phyloP scores from a whole-genome alignment of 805 yeast species.

The Saturnispora gosingensis region DNA sequence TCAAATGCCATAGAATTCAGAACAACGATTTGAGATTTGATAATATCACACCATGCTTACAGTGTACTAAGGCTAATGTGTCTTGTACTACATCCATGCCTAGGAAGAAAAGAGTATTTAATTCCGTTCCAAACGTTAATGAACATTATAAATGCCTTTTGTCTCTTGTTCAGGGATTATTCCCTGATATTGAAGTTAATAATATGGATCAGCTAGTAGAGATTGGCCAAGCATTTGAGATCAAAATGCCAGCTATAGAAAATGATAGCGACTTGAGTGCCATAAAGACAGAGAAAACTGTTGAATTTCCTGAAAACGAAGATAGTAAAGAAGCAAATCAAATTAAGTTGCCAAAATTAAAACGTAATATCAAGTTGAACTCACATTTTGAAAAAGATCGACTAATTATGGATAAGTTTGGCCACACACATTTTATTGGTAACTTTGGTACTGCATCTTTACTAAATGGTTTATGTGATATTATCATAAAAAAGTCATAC shows the following conservation, averaged over 20 bases:
- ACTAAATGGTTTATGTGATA: slow-evolving; percentile 34
- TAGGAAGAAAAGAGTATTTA: slow-evolving; percentile 33
- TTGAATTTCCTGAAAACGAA: background rate
- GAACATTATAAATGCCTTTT: slow-evolving; percentile 35
- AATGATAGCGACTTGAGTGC: slow-evolving; percentile 6
- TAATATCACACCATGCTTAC: slow-evolving; percentile 32
- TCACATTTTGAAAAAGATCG: slow-evolving; percentile 24
- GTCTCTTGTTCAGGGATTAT: slow-evolving; percentile 31
- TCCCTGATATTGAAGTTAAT: slow-evolving; percentile 36
- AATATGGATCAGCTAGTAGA: slow-evolving; percentile 34
- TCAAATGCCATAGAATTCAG: slow-evolving; percentile 32
- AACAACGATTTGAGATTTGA: slow-evolving; percentile 28
- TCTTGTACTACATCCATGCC: slow-evolving; percentile 35
- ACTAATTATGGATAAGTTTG: slow-evolving; percentile 35
- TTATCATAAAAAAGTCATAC: slow-evolving; percentile 31
- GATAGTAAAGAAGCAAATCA: background rate
- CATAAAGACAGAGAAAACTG: background rate
- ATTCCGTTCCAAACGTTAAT: slow-evolving; percentile 34
- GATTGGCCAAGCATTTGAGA: slow-evolving; percentile 26
- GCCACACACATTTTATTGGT: slow-evolving; percentile 41
- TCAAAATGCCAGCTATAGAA: slow-evolving; percentile 28
- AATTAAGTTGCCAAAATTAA: slow-evolving; percentile 12
- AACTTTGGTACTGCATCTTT: slow-evolving; percentile 37
- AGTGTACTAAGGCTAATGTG: slow-evolving; percentile 30
- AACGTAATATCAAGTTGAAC: slow-evolving; percentile 15